Percentiles rank a stretch among this genome's conserved stretches.
These are phyloP conservation scores for Saccharomycopsis microspora DNA, from an alignment of 805 yeast species.

Conservation along the genomic window DNA sequence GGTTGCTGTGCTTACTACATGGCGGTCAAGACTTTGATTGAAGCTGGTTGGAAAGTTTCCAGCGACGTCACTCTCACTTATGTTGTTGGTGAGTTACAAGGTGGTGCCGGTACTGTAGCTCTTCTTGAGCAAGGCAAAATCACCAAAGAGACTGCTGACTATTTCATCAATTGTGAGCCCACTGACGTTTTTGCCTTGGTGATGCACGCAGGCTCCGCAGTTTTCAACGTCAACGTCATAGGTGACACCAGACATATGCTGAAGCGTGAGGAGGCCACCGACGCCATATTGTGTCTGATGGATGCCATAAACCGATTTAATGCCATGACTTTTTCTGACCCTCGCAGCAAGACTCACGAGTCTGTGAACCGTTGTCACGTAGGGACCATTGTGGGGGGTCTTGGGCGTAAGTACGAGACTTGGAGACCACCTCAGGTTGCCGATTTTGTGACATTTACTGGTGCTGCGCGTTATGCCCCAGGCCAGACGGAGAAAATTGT, in stretches of 20 bases:
- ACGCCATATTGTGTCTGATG: neutral
- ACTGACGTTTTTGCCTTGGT: neutral
- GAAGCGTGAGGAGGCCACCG: too few species aligned
- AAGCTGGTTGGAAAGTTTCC: neutral
- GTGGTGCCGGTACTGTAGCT: neutral
- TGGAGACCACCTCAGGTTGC: neutral
- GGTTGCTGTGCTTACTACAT: neutral
- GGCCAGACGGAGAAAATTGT: neutral
- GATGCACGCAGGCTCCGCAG: neutral
- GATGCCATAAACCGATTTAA: neutral
- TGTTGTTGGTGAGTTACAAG: neutral
- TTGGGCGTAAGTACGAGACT: neutral
- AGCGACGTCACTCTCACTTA: neutral
- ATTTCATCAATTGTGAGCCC: neutral
- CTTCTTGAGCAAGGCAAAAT: neutral
- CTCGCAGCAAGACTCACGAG: neutral
- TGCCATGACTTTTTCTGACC: neutral
- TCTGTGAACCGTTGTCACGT: neutral
- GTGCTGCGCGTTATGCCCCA: neutral
- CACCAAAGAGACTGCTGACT: neutral
- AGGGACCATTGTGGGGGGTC: neutral
- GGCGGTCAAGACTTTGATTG: neutral
- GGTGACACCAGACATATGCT: too few species aligned
- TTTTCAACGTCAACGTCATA: neutral
- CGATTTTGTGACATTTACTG: neutral